These are phyloP conservation scores for Austropuccinia psidii DNA, from an alignment of 1,284 basidiomycete species.

Conservation along the genomic window DNA sequence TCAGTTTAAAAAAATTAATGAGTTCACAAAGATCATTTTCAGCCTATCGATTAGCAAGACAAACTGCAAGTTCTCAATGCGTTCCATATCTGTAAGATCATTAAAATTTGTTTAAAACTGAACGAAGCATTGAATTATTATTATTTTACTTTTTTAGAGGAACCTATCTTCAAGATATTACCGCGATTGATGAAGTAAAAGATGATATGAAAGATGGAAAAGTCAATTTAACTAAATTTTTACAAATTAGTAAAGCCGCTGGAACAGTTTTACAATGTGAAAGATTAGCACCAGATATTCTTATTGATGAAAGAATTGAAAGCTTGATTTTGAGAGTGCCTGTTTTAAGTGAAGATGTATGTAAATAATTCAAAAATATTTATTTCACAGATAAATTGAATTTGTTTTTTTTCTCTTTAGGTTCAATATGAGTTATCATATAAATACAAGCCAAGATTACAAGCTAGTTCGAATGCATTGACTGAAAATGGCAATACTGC, in stretches of 20 bases:
- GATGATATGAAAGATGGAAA: slow-evolving; percentile 44
- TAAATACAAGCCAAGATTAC: slow-evolving; percentile 26
- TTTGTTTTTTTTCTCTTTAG: neutral
- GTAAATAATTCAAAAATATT: neutral
- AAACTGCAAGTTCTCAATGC: slow-evolving; percentile 41
- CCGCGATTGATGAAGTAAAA: slow-evolving; percentile 43
- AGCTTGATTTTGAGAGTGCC: slow-evolving; percentile 38
- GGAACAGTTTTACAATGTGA: slow-evolving; percentile 43
- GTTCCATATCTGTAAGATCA: slow-evolving; percentile 45
- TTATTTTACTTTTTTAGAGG: slow-evolving; percentile 38
- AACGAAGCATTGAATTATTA: neutral
- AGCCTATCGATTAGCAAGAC: slow-evolving; percentile 44
- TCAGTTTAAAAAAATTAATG: slow-evolving; percentile 45
- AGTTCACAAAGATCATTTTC: slow-evolving; percentile 42
- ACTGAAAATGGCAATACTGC: neutral
- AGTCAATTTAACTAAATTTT: slow-evolving; percentile 46
- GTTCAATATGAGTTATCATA: slow-evolving; percentile 31
- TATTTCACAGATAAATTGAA: neutral
- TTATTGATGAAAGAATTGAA: slow-evolving; percentile 39
- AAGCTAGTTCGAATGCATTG: neutral
- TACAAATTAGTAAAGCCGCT: slow-evolving; percentile 42
- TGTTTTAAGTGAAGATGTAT: slow-evolving; percentile 36
- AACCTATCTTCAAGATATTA: slow-evolving; percentile 46
- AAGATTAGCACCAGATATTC: slow-evolving; percentile 39
- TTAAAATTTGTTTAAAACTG: neutral